phyloP scores from a whole-genome alignment of 306 rosid species.

The Lablab purpureus region DNA sequence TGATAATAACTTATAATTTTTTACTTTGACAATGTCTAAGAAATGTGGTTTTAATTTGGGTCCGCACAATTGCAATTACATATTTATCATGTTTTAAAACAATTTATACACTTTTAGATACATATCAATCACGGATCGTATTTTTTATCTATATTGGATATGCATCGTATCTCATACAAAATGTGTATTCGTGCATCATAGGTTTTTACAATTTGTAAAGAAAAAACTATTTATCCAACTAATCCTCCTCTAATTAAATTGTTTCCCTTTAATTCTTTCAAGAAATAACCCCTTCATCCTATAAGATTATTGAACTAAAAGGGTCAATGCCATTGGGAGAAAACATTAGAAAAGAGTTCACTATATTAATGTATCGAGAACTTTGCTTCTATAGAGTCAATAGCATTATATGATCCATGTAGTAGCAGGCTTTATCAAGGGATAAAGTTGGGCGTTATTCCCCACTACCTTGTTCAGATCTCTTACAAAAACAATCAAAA shows the following conservation, averaged over 20 bases:
- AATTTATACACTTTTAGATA: no score
- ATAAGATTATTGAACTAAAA: background rate
- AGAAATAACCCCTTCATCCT: background rate
- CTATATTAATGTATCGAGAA: slow-evolving; percentile 7
- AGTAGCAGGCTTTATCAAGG: background rate
- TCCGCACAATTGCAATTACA: no score
- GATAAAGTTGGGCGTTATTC: background rate
- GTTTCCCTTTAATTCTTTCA: background rate
- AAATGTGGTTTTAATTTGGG: no score
- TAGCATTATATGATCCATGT: background rate
- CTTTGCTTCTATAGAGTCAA: background rate
- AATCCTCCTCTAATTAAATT: background rate
- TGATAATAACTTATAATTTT: no score
- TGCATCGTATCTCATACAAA: no score
- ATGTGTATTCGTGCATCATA: no score
- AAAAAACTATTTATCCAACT: background rate
- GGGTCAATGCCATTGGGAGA: background rate
- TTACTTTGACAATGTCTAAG: no score
- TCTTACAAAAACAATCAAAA: background rate
- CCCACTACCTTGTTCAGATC: background rate
- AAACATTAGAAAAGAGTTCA: background rate
- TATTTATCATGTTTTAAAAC: no score
- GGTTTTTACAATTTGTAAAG: background rate
- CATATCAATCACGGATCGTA: no score
- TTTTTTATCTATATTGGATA: no score